phyloP scores from a whole-genome alignment of 2,329 filamentous ascomycete genomes.

The Botrytis deweyae region DNA sequence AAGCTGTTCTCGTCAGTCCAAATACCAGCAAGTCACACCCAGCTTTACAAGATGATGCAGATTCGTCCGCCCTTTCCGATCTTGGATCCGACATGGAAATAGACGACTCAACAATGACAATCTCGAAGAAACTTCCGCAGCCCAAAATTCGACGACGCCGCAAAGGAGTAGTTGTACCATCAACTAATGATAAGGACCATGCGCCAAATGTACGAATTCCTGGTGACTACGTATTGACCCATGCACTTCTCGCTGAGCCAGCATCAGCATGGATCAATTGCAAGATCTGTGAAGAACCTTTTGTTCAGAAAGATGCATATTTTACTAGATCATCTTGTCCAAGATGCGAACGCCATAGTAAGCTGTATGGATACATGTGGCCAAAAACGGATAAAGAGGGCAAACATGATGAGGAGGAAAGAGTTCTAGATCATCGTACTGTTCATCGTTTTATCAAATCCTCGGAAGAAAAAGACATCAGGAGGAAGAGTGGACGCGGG shows the following conservation, averaged over 20 bases:
- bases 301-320: slow-evolving; percentile 87
- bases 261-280: slow-evolving; percentile 85
- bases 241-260: slow-evolving; percentile 70
- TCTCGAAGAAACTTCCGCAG: slow-evolving; percentile 21
- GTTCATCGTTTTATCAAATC: slow-evolving; percentile 80
- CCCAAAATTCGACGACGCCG: slow-evolving; percentile 25
- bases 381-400: slow-evolving; percentile 88
- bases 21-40: slow-evolving; percentile 1
- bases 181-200: slow-evolving; percentile 32
- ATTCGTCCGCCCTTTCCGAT: slow-evolving; percentile 22
- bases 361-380: slow-evolving; percentile 93
- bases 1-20: slow-evolving; percentile 4
- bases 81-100: slow-evolving; percentile 23
- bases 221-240: slow-evolving; percentile 81
- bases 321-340: slow-evolving; percentile 83
- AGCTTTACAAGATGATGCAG: slow-evolving; percentile 18
- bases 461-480: slow-evolving; percentile 56
- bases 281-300: slow-evolving; percentile 75
- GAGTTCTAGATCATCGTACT: slow-evolving; percentile 74
- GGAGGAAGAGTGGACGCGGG: slow-evolving; percentile 30
- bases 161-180: slow-evolving; percentile 24
- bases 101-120: slow-evolving; percentile 23
- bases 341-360: slow-evolving; percentile 91
- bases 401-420: slow-evolving; percentile 67
- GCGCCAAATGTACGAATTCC: slow-evolving; percentile 51